Conservation (phyloP, 116 monocot species). For the Trichopus zeylanicus region DNA sequence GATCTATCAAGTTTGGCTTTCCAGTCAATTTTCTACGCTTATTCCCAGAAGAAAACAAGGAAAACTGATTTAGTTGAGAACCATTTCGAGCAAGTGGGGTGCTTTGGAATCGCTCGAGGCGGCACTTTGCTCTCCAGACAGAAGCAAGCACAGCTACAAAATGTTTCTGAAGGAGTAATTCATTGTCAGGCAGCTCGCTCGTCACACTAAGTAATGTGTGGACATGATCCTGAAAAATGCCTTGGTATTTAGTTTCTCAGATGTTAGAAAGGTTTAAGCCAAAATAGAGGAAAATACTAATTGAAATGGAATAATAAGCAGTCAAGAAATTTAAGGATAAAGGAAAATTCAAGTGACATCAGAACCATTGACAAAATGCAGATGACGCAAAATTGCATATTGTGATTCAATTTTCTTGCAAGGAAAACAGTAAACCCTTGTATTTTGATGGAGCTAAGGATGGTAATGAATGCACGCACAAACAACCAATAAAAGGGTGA, state of each 20-base stretch:
- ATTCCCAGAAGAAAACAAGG: constrained; percentile 7
- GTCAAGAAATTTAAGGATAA: neutral
- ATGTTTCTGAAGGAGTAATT: constrained; percentile 90
- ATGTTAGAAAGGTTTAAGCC: neutral
- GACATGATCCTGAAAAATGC: constrained; percentile 69
- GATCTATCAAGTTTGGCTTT: constrained; percentile 11
- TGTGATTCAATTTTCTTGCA: neutral
- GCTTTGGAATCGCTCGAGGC: constrained; percentile 14
- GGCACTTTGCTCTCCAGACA: constrained; percentile 64
- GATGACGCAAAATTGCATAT: neutral
- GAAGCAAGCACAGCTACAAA: constrained; percentile 75
- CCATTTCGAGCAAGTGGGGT: constrained; percentile 19
- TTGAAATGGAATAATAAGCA: neutral
- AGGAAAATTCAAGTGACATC: neutral
- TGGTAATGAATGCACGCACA: no score
- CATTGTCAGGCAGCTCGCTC: constrained; percentile 61
- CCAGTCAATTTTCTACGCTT: constrained; percentile 25
- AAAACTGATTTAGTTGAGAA: constrained; percentile 11
- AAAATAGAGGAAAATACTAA: neutral
- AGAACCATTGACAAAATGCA: neutral
- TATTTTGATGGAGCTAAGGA: no score
- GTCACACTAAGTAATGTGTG: constrained; percentile 55
- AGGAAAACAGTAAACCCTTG: no score
- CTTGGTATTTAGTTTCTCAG: neutral
- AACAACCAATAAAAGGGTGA: no score